Evolutionary conservation across 805 yeast species (phyloP).

Genomic region (Vanderwaltozyma verrucispora): DNA sequence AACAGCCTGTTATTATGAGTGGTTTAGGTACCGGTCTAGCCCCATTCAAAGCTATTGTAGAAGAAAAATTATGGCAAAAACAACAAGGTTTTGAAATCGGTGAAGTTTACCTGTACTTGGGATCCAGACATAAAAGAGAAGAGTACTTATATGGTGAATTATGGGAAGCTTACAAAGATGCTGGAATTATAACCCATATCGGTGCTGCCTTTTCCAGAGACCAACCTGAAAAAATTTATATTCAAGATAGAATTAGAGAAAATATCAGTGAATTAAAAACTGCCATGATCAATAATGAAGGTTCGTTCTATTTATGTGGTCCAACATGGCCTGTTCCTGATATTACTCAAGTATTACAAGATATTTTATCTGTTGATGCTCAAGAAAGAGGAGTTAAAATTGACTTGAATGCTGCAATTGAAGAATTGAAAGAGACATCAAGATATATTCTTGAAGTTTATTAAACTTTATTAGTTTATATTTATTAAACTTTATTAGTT

Average conservation of each 20-base stretch:
- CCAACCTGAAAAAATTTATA: conserved; percentile 88
- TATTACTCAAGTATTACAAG: conserved; percentile 80
- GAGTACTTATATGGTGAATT: conserved; percentile 94
- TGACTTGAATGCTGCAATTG: conserved; percentile 72
- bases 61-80: conserved; percentile 89
- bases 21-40: conserved; percentile 98
- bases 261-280: conserved; percentile 60
- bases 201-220: conserved; percentile 99
- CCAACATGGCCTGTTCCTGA: conserved; percentile 99
- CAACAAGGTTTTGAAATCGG: conserved; percentile 86
- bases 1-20: conserved; percentile 90
- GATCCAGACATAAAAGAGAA: conserved; percentile 91
- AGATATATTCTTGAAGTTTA: conserved; percentile 91
- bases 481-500: background rate
- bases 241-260: conserved; percentile 86
- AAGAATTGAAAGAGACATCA: conserved; percentile 86
- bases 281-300: conserved; percentile 68
- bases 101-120: conserved; percentile 75
- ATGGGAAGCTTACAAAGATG: conserved; percentile 93
- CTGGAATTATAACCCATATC: conserved; percentile 83
- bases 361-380: conserved; percentile 67
- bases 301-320: conserved; percentile 93
- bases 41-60: conserved; percentile 95
- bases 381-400: conserved; percentile 51
- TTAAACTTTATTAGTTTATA: conserved; percentile 26